Base-by-base conservation (phyloP, 208 protist species). In the Angomonas deanei region DNA sequence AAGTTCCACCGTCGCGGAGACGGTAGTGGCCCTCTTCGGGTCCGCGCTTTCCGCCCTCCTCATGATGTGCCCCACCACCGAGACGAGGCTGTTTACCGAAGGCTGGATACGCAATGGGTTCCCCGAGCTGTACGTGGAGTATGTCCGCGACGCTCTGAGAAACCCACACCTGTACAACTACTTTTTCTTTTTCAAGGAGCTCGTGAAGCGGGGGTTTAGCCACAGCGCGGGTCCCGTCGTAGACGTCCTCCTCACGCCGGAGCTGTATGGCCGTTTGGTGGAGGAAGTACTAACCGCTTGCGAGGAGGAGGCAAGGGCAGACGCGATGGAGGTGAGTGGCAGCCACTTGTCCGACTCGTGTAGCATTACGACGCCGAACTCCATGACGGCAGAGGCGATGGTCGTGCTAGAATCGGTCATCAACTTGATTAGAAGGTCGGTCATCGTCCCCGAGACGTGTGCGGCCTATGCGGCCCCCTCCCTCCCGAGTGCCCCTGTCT, bases 161-260 rank as follows among this genome's bases (percentile, higher is more conserved):
- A 60, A 74, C 10, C 58, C 61, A 1, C 42, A 54, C n/a, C 52
- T 69, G 54, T 76, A 88, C 56, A 70, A 79, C 49, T 88, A 86
- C 70, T 91, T 88, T 54, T 80, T 82, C 65, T 84, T 91, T 48
- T 68, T 82, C 24, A 74, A 78, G 39, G 84, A 86, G 61, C 33
- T 91, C 39, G 56, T 91, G 38, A 86, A 86, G 53, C 81, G 76
- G 53, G 84, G 84, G 13, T 80, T 79, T 61, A 86, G 76, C 57
- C 78, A 88, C 66, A 80, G 72, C 52, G 78, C 84, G 27, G 84
- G 84, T 0, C 84, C 84, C 0, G 46, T 91, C 5, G 79, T 83
- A 13, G 84, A 91, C 50, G 74, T 76, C 10, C 55, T 91, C n/a
- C 68, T 91, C 2, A 39, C 63, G 0, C 68, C 80, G 54, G 64